These are phyloP conservation scores for Eleusine indica DNA, from an alignment of 176 grass and related monocot species.

Conservation along the genomic window DNA sequence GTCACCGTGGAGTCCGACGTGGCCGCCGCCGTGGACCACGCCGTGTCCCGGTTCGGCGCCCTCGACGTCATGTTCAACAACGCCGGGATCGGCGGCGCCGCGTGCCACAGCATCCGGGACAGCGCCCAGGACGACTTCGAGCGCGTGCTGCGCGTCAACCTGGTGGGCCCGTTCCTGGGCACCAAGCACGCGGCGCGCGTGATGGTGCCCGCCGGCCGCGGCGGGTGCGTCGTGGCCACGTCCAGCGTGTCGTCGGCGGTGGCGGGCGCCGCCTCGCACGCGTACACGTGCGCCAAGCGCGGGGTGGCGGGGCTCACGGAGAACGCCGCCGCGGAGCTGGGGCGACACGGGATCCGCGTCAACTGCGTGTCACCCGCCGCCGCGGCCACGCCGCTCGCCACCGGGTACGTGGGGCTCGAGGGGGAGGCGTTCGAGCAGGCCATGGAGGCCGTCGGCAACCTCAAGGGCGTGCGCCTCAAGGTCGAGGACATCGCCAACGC, in stretches of 20 bases:
- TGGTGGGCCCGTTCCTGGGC: slow-evolving; percentile 54
- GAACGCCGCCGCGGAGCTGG: slow-evolving; percentile 56
- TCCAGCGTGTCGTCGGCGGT: slow-evolving; percentile 44
- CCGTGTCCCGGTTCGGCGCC: slow-evolving; percentile 45
- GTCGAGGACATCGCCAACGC: slow-evolving; percentile 55
- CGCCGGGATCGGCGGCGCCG: slow-evolving; percentile 54
- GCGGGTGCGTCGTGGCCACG: slow-evolving; percentile 51
- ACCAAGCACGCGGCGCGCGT: slow-evolving; percentile 61
- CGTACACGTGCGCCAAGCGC: slow-evolving; percentile 60
- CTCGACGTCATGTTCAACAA: slow-evolving; percentile 74
- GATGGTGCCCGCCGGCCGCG: slow-evolving; percentile 39
- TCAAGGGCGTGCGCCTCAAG: slow-evolving; percentile 48
- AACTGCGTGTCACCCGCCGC: slow-evolving; percentile 54
- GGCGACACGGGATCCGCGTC: slow-evolving; percentile 50
- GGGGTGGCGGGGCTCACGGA: slow-evolving; percentile 48
- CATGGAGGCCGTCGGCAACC: slow-evolving; percentile 36
- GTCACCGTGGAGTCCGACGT: slow-evolving; percentile 50
- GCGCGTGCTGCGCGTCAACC: slow-evolving; percentile 48
- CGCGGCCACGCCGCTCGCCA: slow-evolving; percentile 44
- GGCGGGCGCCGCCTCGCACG: slow-evolving; percentile 27
- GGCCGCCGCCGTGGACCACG: slow-evolving; percentile 42
- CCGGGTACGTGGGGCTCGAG: slow-evolving; percentile 24
- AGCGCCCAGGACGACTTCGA: slow-evolving; percentile 57
- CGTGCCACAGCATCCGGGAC: slow-evolving; percentile 51
- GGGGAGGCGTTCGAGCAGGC: slow-evolving; percentile 45